Evolutionary conservation across 192 early-diverging fungal species (phyloP).

Genomic region (Coemansia sp.): DNA sequence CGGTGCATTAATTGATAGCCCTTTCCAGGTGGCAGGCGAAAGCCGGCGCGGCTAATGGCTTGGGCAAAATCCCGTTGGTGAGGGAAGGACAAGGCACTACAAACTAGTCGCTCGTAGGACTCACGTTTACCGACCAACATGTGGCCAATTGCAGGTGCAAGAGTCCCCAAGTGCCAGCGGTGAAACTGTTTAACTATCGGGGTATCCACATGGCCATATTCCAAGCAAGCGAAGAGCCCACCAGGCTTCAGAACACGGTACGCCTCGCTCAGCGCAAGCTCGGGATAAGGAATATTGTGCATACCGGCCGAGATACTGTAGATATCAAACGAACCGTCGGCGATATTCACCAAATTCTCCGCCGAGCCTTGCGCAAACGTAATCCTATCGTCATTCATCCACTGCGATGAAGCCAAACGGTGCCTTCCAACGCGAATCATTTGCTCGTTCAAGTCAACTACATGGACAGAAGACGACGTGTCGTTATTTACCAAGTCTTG

Average conservation of each 20-base stretch:
- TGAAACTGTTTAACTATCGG: conserved; percentile 76
- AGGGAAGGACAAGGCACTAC: conserved; percentile 87
- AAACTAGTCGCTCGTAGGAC: conserved; percentile 90
- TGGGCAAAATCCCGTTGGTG: conserved; percentile 80
- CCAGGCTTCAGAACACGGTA: conserved; percentile 91
- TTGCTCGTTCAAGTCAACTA: conserved; percentile 93
- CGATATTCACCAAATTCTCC: conserved; percentile 72
- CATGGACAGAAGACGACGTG: conserved; percentile 62
- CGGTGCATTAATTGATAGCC: conserved; percentile 68
- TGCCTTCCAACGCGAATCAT: conserved; percentile 88
- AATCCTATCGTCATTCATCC: conserved; percentile 61
- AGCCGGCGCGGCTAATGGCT: conserved; percentile 85
- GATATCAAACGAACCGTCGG: conserved; percentile 79
- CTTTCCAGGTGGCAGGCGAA: conserved; percentile 70
- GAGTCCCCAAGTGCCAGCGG: conserved; percentile 86
- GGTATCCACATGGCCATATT: conserved; percentile 86
- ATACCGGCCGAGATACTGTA: conserved; percentile 99
- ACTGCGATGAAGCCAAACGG: conserved; percentile 58
- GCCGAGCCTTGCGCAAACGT: conserved; percentile 83
- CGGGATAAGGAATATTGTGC: conserved; percentile 90
- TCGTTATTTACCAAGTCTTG: conserved; percentile 70
- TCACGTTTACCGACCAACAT: conserved; percentile 79
- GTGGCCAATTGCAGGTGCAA: conserved; percentile 81
- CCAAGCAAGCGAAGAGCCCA: conserved; percentile 89
- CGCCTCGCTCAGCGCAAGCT: conserved; percentile 82